Evolutionary conservation across 257 asterid species (phyloP).

Genomic region (Thymus mandschuricus): DNA sequence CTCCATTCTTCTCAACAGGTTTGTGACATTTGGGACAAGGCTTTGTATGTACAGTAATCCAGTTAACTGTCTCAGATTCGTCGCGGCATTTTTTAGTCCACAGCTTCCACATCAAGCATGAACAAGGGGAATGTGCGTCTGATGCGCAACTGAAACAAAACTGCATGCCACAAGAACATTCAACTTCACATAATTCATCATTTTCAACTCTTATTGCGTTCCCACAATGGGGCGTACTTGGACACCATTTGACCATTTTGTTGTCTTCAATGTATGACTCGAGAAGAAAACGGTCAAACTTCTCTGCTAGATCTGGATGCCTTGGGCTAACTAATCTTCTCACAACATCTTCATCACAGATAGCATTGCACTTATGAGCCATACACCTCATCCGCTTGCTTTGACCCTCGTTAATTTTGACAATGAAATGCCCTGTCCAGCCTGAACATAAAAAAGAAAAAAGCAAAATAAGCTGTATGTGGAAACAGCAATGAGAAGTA

Average conservation of each 20-base stretch:
- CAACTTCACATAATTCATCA: slow-evolving; percentile 83
- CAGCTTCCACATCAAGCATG: slow-evolving; percentile 86
- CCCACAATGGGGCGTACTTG: slow-evolving; percentile 90
- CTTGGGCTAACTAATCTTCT: slow-evolving; percentile 60
- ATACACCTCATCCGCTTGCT: slow-evolving; percentile 88
- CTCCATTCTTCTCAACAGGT: slow-evolving; percentile 94
- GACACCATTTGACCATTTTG: slow-evolving; percentile 96
- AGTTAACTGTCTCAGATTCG: slow-evolving; percentile 92
- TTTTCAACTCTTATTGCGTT: slow-evolving; percentile 82
- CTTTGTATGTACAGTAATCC: slow-evolving; percentile 87
- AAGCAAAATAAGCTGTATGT: not conserved
- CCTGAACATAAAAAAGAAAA: slow-evolving; percentile 44
- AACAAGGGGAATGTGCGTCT: slow-evolving; percentile 93
- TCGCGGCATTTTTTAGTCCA: slow-evolving; percentile 90
- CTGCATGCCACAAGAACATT: slow-evolving; percentile 88
- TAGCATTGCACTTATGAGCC: slow-evolving; percentile 89
- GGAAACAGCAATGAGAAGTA: not conserved
- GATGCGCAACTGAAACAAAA: slow-evolving; percentile 86
- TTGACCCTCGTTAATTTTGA: slow-evolving; percentile 89
- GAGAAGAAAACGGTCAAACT: slow-evolving; percentile 80
- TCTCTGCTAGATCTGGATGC: slow-evolving; percentile 74
- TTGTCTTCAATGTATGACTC: slow-evolving; percentile 94
- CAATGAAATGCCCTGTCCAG: slow-evolving; percentile 93
- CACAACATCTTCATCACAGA: slow-evolving; percentile 77
- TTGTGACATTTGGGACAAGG: slow-evolving; percentile 94